Base-by-base conservation (phyloP, 768 basidiomycete species). In the Termitomyces sp. region DNA sequence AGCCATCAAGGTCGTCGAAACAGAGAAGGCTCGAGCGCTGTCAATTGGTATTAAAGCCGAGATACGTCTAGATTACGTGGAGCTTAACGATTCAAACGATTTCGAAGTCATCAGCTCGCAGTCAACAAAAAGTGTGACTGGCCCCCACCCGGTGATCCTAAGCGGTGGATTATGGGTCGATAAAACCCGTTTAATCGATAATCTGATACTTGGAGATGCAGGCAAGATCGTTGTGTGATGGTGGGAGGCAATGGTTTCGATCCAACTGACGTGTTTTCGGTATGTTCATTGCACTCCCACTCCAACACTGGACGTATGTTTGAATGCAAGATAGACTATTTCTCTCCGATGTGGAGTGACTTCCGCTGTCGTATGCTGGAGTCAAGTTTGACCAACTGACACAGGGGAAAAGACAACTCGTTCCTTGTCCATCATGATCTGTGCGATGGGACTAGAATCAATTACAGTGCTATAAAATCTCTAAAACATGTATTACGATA, bases 161-260 rank as follows among this genome's bases (percentile, higher is more conserved):
- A 96, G 93, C 57, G 94, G 93, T 2, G 94, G 92, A 27, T 64
- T 95, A 58, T 89, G 88, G 81, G 81, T 95, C 2, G 92, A 91
- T 38, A 80, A 78, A 66, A 98, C 94, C 38, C 79, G 95, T 60
- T 68, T 99, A 61, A 98, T 99, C 40, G 96, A 99, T 70, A 99
- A 98, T 67, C 69, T 97, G 49, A 73, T 97, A 40, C 68, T 97
- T 1, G 93, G 85, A 9, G 74, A 82, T 60, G 57, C 63, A 9
- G 65, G 57, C 41, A 67, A 59, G 20, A 71, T 80, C 51, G 50
- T 81, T 39, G 63, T 57, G 45, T 70, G 63, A 61, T 44, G 29
- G 23, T 25, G 16, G 33, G 5, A 18, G 11, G 29, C 11, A 18
- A 18, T 10, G 29, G 11, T n/a, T n/a, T n/a, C n/a, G n/a, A n/a